Percentiles rank a stretch among this genome's conserved stretches.
These are phyloP conservation scores for Trifolium repens DNA, from an alignment of 306 rosid genomes.

Conservation along the genomic window DNA sequence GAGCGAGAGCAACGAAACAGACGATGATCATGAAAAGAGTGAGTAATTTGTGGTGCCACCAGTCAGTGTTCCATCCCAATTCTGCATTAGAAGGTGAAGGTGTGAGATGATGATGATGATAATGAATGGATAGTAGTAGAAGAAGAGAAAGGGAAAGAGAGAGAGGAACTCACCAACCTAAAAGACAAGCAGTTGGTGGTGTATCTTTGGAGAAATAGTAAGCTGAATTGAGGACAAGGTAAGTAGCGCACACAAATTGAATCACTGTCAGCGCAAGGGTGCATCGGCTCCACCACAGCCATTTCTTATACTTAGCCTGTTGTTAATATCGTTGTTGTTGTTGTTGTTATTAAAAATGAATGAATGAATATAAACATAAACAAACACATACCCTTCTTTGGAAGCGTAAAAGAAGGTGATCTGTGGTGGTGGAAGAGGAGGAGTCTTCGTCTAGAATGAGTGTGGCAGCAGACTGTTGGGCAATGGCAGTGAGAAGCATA, in stretches of 20 bases:
- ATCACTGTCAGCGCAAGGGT: conserved; percentile 48
- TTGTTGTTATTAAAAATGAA: background rate
- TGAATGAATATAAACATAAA: too few species aligned
- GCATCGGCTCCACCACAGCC: conserved; percentile 86
- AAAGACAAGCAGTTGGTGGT: conserved; percentile 48
- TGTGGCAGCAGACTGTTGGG: conserved; percentile 68
- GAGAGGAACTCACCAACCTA: conserved; percentile 57
- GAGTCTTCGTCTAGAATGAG: conserved; percentile 47
- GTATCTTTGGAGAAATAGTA: conserved; percentile 40
- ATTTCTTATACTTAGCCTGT: conserved; percentile 57
- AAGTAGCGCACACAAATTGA: conserved; percentile 64
- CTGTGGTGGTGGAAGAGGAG: background rate
- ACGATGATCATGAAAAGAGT: conserved; percentile 49
- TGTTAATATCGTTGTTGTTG: too few species aligned
- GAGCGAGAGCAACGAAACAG: conserved; percentile 59
- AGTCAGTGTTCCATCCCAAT: conserved; percentile 34
- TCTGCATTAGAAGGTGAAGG: conserved; percentile 44
- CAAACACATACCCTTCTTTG: conserved; percentile 51
- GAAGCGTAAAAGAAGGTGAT: conserved; percentile 47
- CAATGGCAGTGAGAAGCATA: conserved; percentile 63
- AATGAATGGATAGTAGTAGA: too few species aligned
- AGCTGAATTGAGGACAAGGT: conserved; percentile 53
- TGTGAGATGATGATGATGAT: background rate
- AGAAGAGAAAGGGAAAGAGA: background rate
- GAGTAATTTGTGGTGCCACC: conserved; percentile 53